These are phyloP conservation scores for Plasmodium ovale DNA, from an alignment of 169 alveolate genomes.

Conservation along the genomic window DNA sequence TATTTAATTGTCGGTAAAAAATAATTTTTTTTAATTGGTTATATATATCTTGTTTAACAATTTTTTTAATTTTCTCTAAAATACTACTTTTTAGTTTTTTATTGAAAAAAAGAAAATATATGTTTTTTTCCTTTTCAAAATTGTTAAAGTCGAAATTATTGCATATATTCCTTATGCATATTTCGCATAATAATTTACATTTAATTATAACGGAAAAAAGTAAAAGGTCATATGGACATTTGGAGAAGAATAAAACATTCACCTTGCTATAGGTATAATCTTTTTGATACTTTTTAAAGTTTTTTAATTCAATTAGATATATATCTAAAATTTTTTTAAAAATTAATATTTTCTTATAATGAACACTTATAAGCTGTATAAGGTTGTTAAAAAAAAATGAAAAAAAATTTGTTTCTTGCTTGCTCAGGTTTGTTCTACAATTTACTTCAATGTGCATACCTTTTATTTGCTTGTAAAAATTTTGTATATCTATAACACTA, in stretches of 20 bases:
- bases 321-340: slow-evolving; percentile 53
- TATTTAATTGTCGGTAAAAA: slow-evolving; percentile 16
- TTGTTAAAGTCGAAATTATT: slow-evolving; percentile 18
- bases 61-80: slow-evolving; percentile 27
- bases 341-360: slow-evolving; percentile 29
- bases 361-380: slow-evolving; percentile 6
- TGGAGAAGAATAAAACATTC: slow-evolving; percentile 9
- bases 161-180: slow-evolving; percentile 46
- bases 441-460: slow-evolving; percentile 9
- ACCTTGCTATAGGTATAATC: slow-evolving; percentile 31
- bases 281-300: slow-evolving; percentile 39
- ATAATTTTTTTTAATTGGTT: slow-evolving; percentile 7
- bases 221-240: slow-evolving; percentile 63
- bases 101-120: slow-evolving; percentile 21
- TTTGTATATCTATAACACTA: slow-evolving; percentile 40
- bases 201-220: slow-evolving; percentile 38
- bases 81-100: slow-evolving; percentile 46
- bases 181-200: slow-evolving; percentile 37
- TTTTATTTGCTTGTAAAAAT: slow-evolving; percentile 32
- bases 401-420: slow-evolving; percentile 10
- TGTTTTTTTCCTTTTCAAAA: slow-evolving; percentile 14
- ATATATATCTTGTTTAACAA: not conserved
- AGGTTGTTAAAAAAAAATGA: slow-evolving; percentile 1
- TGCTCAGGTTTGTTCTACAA: not conserved
- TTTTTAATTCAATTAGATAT: slow-evolving; percentile 60